phyloP scores from a whole-genome alignment of 805 yeast genomes.

The Myxozyma lipomycoides region DNA sequence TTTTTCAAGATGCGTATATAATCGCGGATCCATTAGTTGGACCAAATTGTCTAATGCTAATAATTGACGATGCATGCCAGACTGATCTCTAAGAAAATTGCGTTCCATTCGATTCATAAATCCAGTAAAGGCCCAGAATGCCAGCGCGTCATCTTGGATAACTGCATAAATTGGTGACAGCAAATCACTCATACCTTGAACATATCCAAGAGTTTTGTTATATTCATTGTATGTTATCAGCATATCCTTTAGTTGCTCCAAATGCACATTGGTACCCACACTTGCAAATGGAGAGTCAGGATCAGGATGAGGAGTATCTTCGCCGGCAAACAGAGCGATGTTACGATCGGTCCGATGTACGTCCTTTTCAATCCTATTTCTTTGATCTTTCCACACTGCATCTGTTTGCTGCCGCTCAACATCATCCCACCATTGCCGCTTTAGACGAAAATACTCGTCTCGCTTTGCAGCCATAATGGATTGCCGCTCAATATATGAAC shows the following conservation, averaged over 20 bases:
- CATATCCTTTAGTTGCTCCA: constrained; percentile 68
- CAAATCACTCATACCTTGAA: constrained; percentile 96
- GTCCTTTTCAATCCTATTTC: constrained; percentile 86
- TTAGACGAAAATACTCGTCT: constrained; percentile 54
- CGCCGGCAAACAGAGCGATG: constrained; percentile 57
- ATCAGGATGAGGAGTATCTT: constrained; percentile 42
- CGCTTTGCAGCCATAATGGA: constrained; percentile 54
- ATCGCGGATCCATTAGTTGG: constrained; percentile 83
- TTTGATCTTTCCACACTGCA: constrained; percentile 85
- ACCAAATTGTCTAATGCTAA: constrained; percentile 73
- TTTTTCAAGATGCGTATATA: constrained; percentile 75
- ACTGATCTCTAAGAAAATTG: constrained; percentile 84
- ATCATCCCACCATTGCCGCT: constrained; percentile 69
- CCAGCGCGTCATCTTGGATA: constrained; percentile 62
- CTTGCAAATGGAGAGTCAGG: constrained; percentile 53
- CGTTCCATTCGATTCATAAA: constrained; percentile 96
- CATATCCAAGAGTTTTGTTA: constrained; percentile 83
- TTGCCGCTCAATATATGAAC: constrained; percentile 63
- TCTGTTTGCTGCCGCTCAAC: constrained; percentile 51
- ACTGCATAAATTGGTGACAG: constrained; percentile 74
- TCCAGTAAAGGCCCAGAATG: constrained; percentile 84
- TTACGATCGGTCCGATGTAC: constrained; percentile 86
- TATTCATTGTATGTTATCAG: constrained; percentile 81
- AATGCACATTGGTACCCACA: constrained; percentile 72
- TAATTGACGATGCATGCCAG: constrained; percentile 91